Percentiles rank a stretch among this genome's conserved stretches.
Conservation (phyloP, 192 early-diverging fungal genomes). For the Paraglomus brasilianum region DNA sequence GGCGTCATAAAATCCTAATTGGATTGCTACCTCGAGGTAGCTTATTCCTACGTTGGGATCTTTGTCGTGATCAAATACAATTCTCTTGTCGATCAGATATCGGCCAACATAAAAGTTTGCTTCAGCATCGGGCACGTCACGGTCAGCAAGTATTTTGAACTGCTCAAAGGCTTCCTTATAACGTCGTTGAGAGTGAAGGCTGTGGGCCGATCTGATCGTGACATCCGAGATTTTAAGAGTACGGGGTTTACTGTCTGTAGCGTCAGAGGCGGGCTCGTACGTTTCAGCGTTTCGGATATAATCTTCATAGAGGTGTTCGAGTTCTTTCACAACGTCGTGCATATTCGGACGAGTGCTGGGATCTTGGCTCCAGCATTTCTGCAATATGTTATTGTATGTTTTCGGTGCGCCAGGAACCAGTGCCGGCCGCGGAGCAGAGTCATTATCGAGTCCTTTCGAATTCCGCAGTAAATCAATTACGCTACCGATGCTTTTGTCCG, state of each 20-base stretch:
- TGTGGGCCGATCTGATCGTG: not conserved
- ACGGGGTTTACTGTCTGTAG: too few relatives aligned
- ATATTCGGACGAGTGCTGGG: not conserved
- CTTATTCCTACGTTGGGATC: too few relatives aligned
- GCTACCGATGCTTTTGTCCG: not conserved
- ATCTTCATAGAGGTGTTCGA: not conserved
- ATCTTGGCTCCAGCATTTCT: constrained; percentile 5
- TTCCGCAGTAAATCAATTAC: not conserved
- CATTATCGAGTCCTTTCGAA: too few relatives aligned
- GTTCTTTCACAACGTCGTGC: not conserved
- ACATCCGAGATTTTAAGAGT: too few relatives aligned
- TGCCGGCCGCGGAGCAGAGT: not conserved
- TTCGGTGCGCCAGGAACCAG: not conserved
- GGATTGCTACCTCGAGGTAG: too few relatives aligned
- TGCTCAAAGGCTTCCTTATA: not conserved
- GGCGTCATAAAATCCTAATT: too few relatives aligned
- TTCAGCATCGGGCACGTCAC: not conserved
- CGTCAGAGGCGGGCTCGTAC: too few relatives aligned
- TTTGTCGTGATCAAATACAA: too few relatives aligned
- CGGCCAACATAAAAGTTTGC: constrained; percentile 19
- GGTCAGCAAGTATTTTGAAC: constrained; percentile 9
- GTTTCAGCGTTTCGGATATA: not conserved
- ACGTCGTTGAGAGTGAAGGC: not conserved
- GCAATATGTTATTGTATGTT: not conserved
- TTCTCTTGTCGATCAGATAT: not conserved